phyloP scores from a whole-genome alignment of 192 early-diverging fungal genomes.

The Diversispora epigaea region DNA sequence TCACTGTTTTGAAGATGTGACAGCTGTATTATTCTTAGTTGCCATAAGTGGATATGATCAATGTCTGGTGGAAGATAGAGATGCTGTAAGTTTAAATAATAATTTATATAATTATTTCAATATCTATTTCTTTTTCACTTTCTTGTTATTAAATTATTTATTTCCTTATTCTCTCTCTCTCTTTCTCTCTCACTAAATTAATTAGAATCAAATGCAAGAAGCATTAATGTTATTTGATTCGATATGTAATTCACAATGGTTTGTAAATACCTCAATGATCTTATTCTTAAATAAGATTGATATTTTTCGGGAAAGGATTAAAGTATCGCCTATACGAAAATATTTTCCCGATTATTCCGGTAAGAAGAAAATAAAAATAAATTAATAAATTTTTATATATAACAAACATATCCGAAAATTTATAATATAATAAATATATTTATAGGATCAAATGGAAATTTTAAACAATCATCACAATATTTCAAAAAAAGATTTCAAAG shows the following conservation, averaged over 20 bases:
- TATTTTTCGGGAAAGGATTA: conserved; percentile 88
- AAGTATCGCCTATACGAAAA: conserved; percentile 74
- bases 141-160: too few relatives aligned
- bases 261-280: conserved; percentile 94
- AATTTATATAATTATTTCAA: too few relatives aligned
- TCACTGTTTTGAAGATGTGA: conserved; percentile 97
- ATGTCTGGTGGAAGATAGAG: conserved; percentile 91
- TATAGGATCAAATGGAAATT: conserved; percentile 42
- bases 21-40: conserved; percentile 92
- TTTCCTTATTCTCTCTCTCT: too few relatives aligned
- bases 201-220: conserved; percentile 92
- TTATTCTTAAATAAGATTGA: conserved; percentile 99
- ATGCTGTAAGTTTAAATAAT: conserved; percentile 57
- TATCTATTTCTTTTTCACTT: too few relatives aligned
- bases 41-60: conserved; percentile 97
- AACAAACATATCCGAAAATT: too few relatives aligned
- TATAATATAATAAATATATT: too few relatives aligned
- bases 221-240: conserved; percentile 95
- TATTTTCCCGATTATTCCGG: conserved; percentile 88
- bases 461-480: conserved; percentile 73
- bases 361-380: neutral
- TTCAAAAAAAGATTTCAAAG: conserved; percentile 78
- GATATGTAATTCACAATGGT: conserved; percentile 97
- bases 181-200: too few relatives aligned
- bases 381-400: neutral